Base-by-base conservation (phyloP, 331 rosid species). In the Telfairia occidentalis region DNA sequence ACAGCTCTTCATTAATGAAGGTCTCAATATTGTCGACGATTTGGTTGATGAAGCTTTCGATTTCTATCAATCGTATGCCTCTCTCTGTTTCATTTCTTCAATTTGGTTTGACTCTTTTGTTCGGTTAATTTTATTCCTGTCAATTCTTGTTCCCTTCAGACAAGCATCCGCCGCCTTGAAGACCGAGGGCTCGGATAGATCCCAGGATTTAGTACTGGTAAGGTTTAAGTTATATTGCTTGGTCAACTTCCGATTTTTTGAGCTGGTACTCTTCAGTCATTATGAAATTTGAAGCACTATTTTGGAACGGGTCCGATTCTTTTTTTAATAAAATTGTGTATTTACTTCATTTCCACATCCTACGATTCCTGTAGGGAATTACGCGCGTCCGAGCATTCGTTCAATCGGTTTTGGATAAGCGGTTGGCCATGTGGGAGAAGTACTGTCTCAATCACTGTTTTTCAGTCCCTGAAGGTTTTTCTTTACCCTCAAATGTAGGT, bases 391-490 rank as follows among this genome's bases (percentile, higher is more conserved):
- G 81, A 24, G 34, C 78, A 5, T 66, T 45, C 73, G 81, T 90
- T 78, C 89, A 88, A 60, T 89, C 88, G 16, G 87, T 77, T 75
- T 73, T 90, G 81, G 90, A 87, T 81, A 84, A 84, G 76, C 79
- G 86, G 78, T 82, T 95, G 23, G 77, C 78, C 28, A 79, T 82
- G 85, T 95, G 97, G 98, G 97, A 92, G 89, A 80, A 83, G 57
- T 89, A 86, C 66, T 86, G 90, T 78, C 89, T 84, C 43, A 76
- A 48, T 12, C 92, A 90, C 79, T 90, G 92, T 76, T 92, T 95
- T 73, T 54, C 85, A 63, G 90, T 90, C 71, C 96, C 97, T 2
- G 82, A 77, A 52, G 96, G 92, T 34, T 87, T 95, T 75, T 79
- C 66, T 34, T 52, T 84, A 81, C 82, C 92, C 65, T 88, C 82